Evolutionary conservation across 148 eudicot genomes (phyloP), one percentile per base, ranked within the genome.

Genomic region (Fallopia convolvulus): DNA sequence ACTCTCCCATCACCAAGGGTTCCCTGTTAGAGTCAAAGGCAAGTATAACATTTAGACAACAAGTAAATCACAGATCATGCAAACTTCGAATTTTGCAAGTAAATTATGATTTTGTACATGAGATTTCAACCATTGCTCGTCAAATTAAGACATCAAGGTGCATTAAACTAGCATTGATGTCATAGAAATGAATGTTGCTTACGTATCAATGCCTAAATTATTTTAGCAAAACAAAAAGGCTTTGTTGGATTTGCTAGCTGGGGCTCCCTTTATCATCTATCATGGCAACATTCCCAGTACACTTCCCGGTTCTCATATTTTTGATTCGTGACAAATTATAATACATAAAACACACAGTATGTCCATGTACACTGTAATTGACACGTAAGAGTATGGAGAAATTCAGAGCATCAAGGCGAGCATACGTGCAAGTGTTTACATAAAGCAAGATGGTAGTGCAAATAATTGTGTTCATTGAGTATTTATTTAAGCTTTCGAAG

Each of bases 1-100:
- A 84, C 78, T 84, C 90, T 87, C 49, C 89, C 91, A 83, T 92
- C 98, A 72, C 61, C 81, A 12, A 94, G 87, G 50, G 83, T 88
- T 80, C 99, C 99, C 96, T 94, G 77, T 71, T 68, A 40, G 60
- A 55, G n/a, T 20, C 56, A 52, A 52, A 52, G 56, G 6, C 46
- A 52, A 52, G 56, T 52, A 52, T 52, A 52, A 52, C 9, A 42
- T 52, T 52, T 5, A 52, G 56, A 52, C 20, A 52, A 5, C n/a
- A 52, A 52, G 56, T 12, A 18, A 15, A 52, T 52, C 56, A 17
- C 17, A 52, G n/a, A 52, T 14, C n/a, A 17, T 52, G 56, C 56
- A 52, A 52, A 52, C 56, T 52, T 52, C n/a, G 17, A 14, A 52
- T 15, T 14, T 52, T 20, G 7, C 5, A 5, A 18, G 17, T 52